Conservation (phyloP, 2,329 filamentous ascomycete genomes). For the Chaetomiaceae sp. region DNA sequence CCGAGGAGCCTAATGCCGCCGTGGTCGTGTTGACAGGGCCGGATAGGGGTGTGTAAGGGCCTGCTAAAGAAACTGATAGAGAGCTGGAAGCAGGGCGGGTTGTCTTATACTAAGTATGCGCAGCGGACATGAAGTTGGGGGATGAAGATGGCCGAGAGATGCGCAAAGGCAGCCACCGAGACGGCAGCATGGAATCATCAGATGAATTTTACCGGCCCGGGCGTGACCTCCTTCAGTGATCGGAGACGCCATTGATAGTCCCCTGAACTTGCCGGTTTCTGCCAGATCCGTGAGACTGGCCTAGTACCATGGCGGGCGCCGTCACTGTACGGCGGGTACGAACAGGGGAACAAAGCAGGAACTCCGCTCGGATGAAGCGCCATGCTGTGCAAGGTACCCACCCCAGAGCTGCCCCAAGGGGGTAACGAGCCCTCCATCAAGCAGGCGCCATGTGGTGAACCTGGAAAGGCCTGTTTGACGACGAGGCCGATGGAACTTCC, state of each 20-base stretch:
- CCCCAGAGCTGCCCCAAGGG: too few relatives aligned
- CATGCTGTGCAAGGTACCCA: too few relatives aligned
- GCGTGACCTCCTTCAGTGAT: neutral
- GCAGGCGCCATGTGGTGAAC: neutral
- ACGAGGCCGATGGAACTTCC: too few relatives aligned
- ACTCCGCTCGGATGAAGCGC: too few relatives aligned
- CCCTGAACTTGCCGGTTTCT: neutral
- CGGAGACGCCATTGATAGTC: neutral
- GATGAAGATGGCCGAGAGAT: neutral
- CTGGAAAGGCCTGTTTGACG: too few relatives aligned
- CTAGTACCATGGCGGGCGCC: neutral
- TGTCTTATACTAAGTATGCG: neutral
- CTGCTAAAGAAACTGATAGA: neutral
- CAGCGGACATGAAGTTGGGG: conserved; percentile 9
- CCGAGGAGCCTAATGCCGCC: neutral
- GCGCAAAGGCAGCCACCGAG: neutral
- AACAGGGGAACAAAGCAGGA: neutral
- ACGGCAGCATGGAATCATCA: neutral
- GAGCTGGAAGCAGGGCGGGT: neutral
- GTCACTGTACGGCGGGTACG: neutral
- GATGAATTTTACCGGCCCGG: neutral
- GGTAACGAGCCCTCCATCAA: neutral
- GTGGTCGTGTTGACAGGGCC: neutral
- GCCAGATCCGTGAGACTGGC: neutral
- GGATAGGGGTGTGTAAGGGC: neutral